Base-by-base conservation (phyloP, 495 filamentous ascomycete genomes). In the Penicillium antarcticum region DNA sequence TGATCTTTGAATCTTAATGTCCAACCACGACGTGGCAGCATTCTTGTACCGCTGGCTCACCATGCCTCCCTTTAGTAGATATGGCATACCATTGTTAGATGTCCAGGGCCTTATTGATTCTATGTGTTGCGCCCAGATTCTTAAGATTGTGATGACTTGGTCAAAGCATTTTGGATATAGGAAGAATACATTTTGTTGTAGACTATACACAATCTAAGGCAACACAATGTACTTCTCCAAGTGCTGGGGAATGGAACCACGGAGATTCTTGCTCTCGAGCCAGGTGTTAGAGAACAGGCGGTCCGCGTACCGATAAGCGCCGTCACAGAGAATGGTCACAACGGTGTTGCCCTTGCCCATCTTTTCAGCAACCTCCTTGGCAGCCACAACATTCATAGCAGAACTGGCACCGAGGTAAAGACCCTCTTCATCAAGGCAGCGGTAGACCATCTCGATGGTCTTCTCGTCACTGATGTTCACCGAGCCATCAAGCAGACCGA, bases 401-500 rank as follows among this genome's bases (percentile, higher is more conserved):
- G 85, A 91, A 68, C 89, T 95, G 18, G 92, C 94, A 31, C 94
- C 94, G n/a, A 98, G 75, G 62, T 98, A 98, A 44, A 98, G 70
- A 0, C 94, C 94, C 61, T 98, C 94, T 71, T 97, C 94, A 61
- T 98, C 94, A 56, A 98, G 75, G 60, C 95, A 96, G 53, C 94
- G 80, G 71, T 97, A 98, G 52, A 98, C 91, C 94, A 97, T 97
- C 71, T 88, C 91, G 63, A 98, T 91, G 55, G 82, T 91, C 80
- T 94, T 94, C 75, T 91, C 92, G 63, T 98, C 94, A 51, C 79
- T 79, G 58, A 98, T 89, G 61, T 87, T 77, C 58, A 98, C 58
- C 37, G 91, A 87, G n/a, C 87, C 91, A 67, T 96, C 92, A 26
- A 98, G 57, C 21, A 95, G 75, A 38, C 81, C 86, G 47, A 98